A percentile compares a stretch with the other conserved stretches of the same genome.
Evolutionary conservation across 1,139 yeast genomes (phyloP).

Genomic region (Taphrina flavorubra): DNA sequence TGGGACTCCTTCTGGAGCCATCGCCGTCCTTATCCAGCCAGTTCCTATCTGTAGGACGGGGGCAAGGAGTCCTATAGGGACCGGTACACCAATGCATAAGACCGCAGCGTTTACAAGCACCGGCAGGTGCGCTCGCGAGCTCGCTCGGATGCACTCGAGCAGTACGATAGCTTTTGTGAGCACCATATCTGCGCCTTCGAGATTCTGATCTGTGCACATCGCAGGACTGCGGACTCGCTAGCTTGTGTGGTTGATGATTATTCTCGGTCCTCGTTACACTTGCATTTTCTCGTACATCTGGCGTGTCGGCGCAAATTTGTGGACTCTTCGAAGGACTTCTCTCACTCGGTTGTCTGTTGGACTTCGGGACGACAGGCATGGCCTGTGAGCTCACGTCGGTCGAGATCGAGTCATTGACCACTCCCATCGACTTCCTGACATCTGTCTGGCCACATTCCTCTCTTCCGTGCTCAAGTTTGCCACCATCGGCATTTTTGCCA

Average conservation of each 20-base stretch:
- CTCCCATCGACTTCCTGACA: no score
- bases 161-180: not conserved
- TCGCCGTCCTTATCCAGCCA: not conserved
- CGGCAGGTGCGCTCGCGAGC: not conserved
- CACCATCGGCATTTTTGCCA: no score
- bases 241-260: not conserved
- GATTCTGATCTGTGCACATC: not conserved
- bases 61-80: not conserved
- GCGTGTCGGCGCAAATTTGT: no score
- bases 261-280: not conserved
- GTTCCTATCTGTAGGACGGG: not conserved
- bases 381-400: no score
- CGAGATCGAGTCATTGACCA: no score
- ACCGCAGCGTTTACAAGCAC: slow-evolving; percentile 1
- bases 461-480: no score
- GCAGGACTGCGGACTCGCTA: not conserved
- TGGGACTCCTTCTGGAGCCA: not conserved
- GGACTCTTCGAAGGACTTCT: no score
- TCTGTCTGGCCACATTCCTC: no score
- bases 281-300: not conserved
- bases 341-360: no score
- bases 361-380: no score
- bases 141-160: slow-evolving; percentile 2
- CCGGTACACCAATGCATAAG: slow-evolving; percentile 9
- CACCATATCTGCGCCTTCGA: not conserved